A percentile compares a stretch with the other conserved stretches of the same genome.
Conservation (phyloP, 768 basidiomycete species). For the Pulveroboletus ravenelii region DNA sequence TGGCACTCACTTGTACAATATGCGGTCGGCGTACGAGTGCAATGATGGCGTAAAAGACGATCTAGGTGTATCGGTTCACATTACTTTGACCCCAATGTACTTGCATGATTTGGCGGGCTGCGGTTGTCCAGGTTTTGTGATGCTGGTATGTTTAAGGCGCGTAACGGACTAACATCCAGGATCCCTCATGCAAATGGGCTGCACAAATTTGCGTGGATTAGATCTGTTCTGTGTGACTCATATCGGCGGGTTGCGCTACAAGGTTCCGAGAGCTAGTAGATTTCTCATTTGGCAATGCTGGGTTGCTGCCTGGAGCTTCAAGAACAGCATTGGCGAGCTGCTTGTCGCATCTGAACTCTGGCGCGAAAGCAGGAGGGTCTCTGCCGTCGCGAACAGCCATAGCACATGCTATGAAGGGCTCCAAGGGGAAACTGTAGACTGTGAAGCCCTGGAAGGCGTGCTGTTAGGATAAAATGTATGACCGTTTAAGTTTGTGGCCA, state of each 20-base stretch:
- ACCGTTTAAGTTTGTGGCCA: constrained; percentile 13
- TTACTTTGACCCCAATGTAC: constrained; percentile 2
- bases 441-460: constrained; percentile 61
- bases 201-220: background rate
- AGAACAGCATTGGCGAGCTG: constrained; percentile 53
- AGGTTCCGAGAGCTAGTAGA: too few species aligned
- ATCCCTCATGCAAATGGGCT: background rate
- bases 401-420: constrained; percentile 5
- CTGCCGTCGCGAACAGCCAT: constrained; percentile 61
- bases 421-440: background rate
- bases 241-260: background rate
- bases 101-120: background rate
- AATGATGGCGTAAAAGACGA: background rate
- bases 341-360: constrained; percentile 62
- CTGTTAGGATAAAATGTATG: constrained; percentile 62
- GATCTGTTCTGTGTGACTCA: background rate
- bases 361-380: constrained; percentile 58
- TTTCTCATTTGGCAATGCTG: constrained; percentile 47
- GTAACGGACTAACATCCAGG: background rate
- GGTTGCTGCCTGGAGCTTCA: too few species aligned
- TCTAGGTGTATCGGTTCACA: background rate
- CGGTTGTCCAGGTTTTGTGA: background rate
- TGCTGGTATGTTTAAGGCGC: background rate
- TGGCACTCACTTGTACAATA: background rate
- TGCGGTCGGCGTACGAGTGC: background rate